These are phyloP conservation scores for Clonostachys rosea DNA, from an alignment of 2,329 filamentous ascomycete genomes.

Conservation along the genomic window DNA sequence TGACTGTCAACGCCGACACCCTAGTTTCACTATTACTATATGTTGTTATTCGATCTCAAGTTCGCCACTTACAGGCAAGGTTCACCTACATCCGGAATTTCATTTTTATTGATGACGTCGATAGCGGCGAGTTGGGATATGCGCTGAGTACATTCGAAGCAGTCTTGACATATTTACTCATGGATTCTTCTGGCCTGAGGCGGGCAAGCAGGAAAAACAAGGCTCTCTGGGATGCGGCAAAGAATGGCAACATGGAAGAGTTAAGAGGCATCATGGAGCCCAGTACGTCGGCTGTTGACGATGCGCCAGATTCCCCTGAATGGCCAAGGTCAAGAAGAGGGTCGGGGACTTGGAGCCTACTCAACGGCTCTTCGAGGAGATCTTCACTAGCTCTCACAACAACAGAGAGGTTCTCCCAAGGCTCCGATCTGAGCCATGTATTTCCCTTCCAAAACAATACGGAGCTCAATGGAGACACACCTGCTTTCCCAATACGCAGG, in stretches of 20 bases:
- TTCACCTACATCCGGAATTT: slow-evolving; percentile 96
- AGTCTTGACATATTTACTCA: slow-evolving; percentile 80
- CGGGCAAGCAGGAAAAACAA: slow-evolving; percentile 84
- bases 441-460: slow-evolving; percentile 73
- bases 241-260: slow-evolving; percentile 69
- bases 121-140: slow-evolving; percentile 94
- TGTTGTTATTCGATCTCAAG: slow-evolving; percentile 86
- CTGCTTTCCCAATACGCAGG: slow-evolving; percentile 35
- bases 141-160: slow-evolving; percentile 94
- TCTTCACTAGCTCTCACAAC: slow-evolving; percentile 34
- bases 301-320: slow-evolving; percentile 29
- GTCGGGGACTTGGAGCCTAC: slow-evolving; percentile 42
- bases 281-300: slow-evolving; percentile 43
- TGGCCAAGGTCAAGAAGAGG: slow-evolving; percentile 34
- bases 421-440: slow-evolving; percentile 70
- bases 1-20: slow-evolving; percentile 78
- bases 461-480: slow-evolving; percentile 33
- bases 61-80: slow-evolving; percentile 81
- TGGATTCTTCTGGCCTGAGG: slow-evolving; percentile 76
- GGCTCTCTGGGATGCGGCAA: slow-evolving; percentile 81
- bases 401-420: slow-evolving; percentile 48
- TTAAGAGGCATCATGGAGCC: slow-evolving; percentile 79
- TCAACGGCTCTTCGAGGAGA: slow-evolving; percentile 36
- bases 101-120: slow-evolving; percentile 96
- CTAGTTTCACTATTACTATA: slow-evolving; percentile 87